Evolutionary conservation across 2,329 filamentous ascomycete species (phyloP), one percentile per base, ranked within the genome.

Genomic region (Aspergillus tanneri): DNA sequence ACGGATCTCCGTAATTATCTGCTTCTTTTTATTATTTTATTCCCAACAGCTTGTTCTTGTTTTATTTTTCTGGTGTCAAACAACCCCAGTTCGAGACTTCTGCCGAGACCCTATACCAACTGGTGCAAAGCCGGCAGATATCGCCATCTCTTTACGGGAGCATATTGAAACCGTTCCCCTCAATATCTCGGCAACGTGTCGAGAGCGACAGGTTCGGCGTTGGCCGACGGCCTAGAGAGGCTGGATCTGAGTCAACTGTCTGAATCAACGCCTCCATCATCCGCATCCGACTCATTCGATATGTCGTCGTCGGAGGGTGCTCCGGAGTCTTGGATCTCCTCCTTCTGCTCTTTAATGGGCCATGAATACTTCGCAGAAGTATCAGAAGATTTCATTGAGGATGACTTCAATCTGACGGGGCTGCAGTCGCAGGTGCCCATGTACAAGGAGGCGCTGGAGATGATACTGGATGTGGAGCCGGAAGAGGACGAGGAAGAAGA

Each of bases 331-430:
- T 99, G 93, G 93, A 97, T 99, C 76, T 87, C 90, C 55, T 95
- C 91, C 49, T 99, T 96, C 72, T 99, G 93, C 77, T 90, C 89
- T 30, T 79, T 97, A 37, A 82, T 97, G 52, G 93, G 93, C 53
- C 93, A 99, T 70, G 93, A 99, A 72, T 99, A 97, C 76, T 99
- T 99, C 72, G 93, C 93, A 54, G 93, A 99, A 76, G 92, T 99
- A 42, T 93, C 90, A 37, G 93, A 99, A 74, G 93, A 99, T 66
- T 99, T 99, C 64, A 97, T 99, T 67, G 93, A 99, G 72, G 93
- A 99, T 83, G 93, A 99, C 72, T 99, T 99, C 79, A 99, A 99
- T 72, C 79, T 99, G 57, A 99, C 93, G 1, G 93, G 93, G 41
- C 78, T 99, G 63, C 90, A 96, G 72, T 88, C 86, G 51, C 92